Evolutionary conservation across 169 alveolate species (phyloP), one percentile per base, ranked within the genome.

Genomic region (Plasmodium chabaudi): DNA sequence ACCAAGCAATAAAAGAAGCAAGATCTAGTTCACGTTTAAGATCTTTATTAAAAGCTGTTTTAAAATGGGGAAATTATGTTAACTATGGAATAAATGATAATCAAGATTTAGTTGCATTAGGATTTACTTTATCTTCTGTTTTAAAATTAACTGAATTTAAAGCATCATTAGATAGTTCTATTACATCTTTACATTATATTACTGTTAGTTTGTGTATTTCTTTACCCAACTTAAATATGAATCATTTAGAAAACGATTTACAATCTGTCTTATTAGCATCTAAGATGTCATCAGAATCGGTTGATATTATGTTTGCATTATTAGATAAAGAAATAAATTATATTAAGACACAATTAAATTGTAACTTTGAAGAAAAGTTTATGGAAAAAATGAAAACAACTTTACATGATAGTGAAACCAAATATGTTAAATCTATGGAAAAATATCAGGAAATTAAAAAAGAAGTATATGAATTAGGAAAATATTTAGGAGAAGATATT

Each of bases 11-110:
- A 19, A 67, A 92, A 55, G 94, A 94, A 87, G 91, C 91, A 46
- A 23, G 87, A 72, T 84, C 70, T 34, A 94, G 92, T 71, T 39
- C 73, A 56, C 64, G 87, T 27, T 77, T 94, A 57, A 93, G 95
- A 61, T 86, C 92, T 19, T 53, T 94, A 17, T 67, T 94, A 72
- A 88, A 89, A 15, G 94, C 92, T 3, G 92, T 94, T 12, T 75
- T 94, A 57, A 94, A 92, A 88, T 94, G 93, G 87, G 96, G 96
- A 17, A 94, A 94, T 88, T 94, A 91, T 74, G 95, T 94, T 25
- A 94, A 94, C 72, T 93, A 92, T 88, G 96, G 96, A 19, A 87
- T 89, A 57, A 88, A 72, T 65, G 88, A 82, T 2, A 88, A 82
- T 70, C 84, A 82, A 23, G 92, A 79, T 69, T 71, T 70, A 23